A percentile compares a stretch with the other conserved stretches of the same genome.
Evolutionary conservation across 2,329 filamentous ascomycete genomes (phyloP).

Genomic region (Sporothrix pallida): DNA sequence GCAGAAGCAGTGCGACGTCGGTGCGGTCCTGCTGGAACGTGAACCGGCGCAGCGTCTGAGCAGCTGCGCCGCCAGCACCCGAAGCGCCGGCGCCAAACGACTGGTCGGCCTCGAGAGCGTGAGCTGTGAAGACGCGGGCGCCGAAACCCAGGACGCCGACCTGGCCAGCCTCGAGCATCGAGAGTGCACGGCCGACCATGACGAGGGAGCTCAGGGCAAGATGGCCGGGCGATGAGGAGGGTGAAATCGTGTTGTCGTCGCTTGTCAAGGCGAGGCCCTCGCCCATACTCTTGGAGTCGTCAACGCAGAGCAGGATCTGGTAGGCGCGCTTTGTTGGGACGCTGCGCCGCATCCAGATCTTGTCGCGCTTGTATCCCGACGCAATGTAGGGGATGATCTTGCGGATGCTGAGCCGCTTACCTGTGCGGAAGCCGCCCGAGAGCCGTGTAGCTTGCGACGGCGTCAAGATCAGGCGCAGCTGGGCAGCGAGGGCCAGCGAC

Average conservation of each 20-base stretch:
- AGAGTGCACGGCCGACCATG: conserved; percentile 83
- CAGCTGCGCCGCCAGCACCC: conserved; percentile 70
- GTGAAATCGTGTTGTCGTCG: not conserved
- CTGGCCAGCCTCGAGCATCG: conserved; percentile 93
- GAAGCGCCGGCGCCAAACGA: conserved; percentile 60
- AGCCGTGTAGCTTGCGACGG: conserved; percentile 96
- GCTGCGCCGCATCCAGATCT: conserved; percentile 98
- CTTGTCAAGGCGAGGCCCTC: conserved; percentile 51
- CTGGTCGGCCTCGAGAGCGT: conserved; percentile 75
- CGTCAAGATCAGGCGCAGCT: conserved; percentile 91
- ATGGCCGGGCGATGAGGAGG: conserved; percentile 63
- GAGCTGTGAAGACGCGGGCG: conserved; percentile 78
- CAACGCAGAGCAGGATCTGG: conserved; percentile 96
- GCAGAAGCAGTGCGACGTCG: conserved; percentile 79
- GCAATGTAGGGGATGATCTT: conserved; percentile 99
- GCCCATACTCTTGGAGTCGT: conserved; percentile 94
- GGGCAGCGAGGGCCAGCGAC: conserved; percentile 87
- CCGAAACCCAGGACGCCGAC: conserved; percentile 93
- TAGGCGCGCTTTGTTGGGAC: conserved; percentile 93
- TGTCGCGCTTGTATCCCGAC: conserved; percentile 97
- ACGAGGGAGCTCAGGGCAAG: conserved; percentile 94
- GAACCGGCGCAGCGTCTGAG: conserved; percentile 83
- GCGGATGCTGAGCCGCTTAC: conserved; percentile 98
- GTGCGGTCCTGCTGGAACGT: conserved; percentile 85
- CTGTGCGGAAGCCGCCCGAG: conserved; percentile 93